Base-by-base conservation (phyloP, 2,329 filamentous ascomycete genomes). In the Alternaria sp. region DNA sequence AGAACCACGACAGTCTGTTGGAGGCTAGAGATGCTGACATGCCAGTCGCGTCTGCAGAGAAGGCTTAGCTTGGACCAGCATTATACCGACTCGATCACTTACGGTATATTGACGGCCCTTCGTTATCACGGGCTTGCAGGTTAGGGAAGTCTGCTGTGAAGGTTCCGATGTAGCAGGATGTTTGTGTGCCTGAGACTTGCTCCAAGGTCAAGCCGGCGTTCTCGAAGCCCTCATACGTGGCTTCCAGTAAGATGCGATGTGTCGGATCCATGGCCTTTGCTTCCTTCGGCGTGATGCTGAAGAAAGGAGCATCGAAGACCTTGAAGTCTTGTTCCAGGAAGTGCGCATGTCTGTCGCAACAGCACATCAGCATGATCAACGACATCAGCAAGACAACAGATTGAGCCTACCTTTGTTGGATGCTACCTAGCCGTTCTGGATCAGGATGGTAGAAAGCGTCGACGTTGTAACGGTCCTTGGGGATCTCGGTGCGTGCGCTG, bases 171-270 rank as follows among this genome's bases (percentile, higher is more conserved):
- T 65, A 69, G 3, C 71, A 69, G 5, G 68, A 68, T 15, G 71
- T 73, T 5, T 69, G 61, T 12, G 69, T 61, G 6, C 71, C 71
- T 9, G 60, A 50, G 4, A 74, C 40, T 3, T 65, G 30, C 5
- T 65, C 36, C 8, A 67, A 4, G 4, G 36, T 47, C 15, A 65
- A 15, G 15, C 73, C 75, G 23, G 68, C 77, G 60, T 73, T 77
- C 52, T 81, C 80, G 1, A 86, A 65, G 3, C 79, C 77, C 64
- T 81, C 77, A 21, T 74, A 78, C 5, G 67, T 65, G 2, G 67
- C 62, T 54, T 77, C 75, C 4, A 77, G 61, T 6, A 73, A 57
- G n/a, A 72, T 65, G 12, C 75, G 71, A 12, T 74, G 68, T 11
- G 74, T 67, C 2, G 74, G 74, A 40, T 77, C 73, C 63, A 76